Evolutionary conservation across 331 rosid genomes (phyloP), one percentile per base, ranked within the genome.

Genomic region (Arachis monticola): DNA sequence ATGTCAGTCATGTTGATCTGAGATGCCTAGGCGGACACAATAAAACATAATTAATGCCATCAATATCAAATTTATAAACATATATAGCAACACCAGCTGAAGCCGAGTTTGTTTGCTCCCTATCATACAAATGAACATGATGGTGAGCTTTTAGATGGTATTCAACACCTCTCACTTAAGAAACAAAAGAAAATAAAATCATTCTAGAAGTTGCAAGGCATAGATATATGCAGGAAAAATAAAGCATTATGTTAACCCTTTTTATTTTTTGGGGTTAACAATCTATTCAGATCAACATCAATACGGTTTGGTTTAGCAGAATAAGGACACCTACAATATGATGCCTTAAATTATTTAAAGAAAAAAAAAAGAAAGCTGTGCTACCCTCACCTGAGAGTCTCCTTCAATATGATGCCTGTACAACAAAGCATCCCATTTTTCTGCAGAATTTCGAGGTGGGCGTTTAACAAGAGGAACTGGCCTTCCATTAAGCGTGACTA

Each of bases 371-470:
- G 44, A 12, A 65, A 60, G 70, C 30, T 46, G 10, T 41, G 10
- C 71, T 10, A 66, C 64, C 41, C 66, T 56, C 50, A 90, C 98
- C 94, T 92, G 98, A 69, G 87, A 2, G 74, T 92, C 96, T 12
- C 82, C 90, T 73, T 85, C 90, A 1, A 93, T 74, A 5, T 83
- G 82, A 76, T 93, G 93, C 50, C 98, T 87, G 85, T 88, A 90
- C 60, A 93, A 87, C 73, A 93, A 82, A 72, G 97, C 95, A 79
- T 93, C 98, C 98, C 98, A 93, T 76, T 93, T 92, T 86, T 93
- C 98, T 9, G 95, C 97, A 45, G 88, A 86, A 78, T 82, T 84
- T 58, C 92, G 93, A 67, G 90, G 48, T 50, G 98, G 97, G 69
- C 98, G 90, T 75, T 83, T 90, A 70, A 93, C 88, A 65, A 93